Evolutionary conservation across 2,329 filamentous ascomycete species (phyloP).

Genomic region (Plenodomus tracheiphilus): DNA sequence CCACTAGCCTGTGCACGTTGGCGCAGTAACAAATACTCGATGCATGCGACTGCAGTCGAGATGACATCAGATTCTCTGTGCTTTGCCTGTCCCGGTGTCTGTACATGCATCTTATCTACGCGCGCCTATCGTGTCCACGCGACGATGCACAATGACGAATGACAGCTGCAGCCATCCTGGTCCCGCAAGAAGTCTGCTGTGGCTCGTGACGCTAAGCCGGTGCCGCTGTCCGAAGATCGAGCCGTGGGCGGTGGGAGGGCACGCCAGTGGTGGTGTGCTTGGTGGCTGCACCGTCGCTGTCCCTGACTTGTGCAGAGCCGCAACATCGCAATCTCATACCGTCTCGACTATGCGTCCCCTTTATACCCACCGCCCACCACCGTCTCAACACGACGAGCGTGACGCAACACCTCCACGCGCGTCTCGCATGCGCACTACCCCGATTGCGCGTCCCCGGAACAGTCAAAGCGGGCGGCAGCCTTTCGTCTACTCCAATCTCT

Average conservation of each 20-base stretch:
- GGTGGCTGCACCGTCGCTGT: neutral
- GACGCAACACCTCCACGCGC: neutral
- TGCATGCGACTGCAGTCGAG: neutral
- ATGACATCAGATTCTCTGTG: constrained; percentile 12
- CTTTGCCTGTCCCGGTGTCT: neutral
- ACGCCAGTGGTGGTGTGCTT: neutral
- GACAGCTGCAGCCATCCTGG: constrained; percentile 1
- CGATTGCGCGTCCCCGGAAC: neutral
- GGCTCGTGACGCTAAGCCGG: constrained; percentile 8
- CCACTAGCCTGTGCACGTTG: constrained; percentile 32
- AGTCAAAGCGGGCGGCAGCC: neutral
- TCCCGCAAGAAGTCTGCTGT: constrained; percentile 2
- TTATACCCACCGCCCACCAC: neutral
- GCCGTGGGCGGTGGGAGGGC: neutral
- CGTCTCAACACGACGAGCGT: neutral
- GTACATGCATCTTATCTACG: constrained; percentile 4
- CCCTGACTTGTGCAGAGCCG: neutral
- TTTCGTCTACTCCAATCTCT: constrained; percentile 7
- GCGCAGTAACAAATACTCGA: neutral
- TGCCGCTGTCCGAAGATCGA: neutral
- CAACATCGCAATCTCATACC: neutral
- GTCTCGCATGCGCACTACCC: neutral
- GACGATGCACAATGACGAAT: constrained; percentile 13
- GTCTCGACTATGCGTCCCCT: neutral
- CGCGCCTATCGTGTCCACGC: constrained; percentile 4